Percentiles rank a stretch among this genome's conserved stretches.
Evolutionary conservation across 2,329 filamentous ascomycete species (phyloP).

Genomic region (Sporothrix inflata): DNA sequence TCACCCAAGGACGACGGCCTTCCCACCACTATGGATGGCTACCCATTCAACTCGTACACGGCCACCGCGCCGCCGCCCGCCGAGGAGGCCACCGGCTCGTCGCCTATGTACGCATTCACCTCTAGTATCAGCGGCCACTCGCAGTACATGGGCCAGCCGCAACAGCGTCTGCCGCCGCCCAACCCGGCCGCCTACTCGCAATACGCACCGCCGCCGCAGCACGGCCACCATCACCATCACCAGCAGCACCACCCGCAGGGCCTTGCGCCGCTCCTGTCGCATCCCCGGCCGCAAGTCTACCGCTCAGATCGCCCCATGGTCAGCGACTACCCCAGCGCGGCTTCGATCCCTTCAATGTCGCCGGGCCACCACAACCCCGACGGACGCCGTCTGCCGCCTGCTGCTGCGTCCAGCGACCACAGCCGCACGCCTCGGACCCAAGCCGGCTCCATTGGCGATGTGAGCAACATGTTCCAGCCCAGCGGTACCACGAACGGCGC

Average conservation of each 20-base stretch:
- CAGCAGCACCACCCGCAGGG: not conserved
- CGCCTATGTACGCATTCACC: not conserved
- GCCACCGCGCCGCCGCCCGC: not conserved
- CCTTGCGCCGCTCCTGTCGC: not conserved
- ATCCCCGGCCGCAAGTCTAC: not conserved
- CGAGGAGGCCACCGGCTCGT: not conserved
- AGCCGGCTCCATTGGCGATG: not conserved
- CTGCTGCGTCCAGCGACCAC: not conserved
- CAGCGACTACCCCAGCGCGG: not conserved
- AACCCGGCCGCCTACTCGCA: not conserved
- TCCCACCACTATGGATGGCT: constrained; percentile 11
- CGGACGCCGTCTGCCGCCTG: not conserved
- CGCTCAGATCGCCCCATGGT: not conserved
- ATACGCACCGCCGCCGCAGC: not conserved
- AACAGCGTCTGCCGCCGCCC: constrained; percentile 13
- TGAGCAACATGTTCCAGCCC: not conserved
- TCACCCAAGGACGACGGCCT: not conserved
- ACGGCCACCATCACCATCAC: not conserved
- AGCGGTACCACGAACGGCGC: not conserved
- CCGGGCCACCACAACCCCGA: not conserved
- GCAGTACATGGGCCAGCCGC: not conserved
- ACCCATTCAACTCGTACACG: not conserved
- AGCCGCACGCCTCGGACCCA: not conserved
- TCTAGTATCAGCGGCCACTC: not conserved
- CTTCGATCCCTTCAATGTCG: not conserved